Evolutionary conservation across 1,139 yeast genomes (phyloP), one percentile per base, ranked within the genome.

Genomic region (Blastobotrys proliferans): DNA sequence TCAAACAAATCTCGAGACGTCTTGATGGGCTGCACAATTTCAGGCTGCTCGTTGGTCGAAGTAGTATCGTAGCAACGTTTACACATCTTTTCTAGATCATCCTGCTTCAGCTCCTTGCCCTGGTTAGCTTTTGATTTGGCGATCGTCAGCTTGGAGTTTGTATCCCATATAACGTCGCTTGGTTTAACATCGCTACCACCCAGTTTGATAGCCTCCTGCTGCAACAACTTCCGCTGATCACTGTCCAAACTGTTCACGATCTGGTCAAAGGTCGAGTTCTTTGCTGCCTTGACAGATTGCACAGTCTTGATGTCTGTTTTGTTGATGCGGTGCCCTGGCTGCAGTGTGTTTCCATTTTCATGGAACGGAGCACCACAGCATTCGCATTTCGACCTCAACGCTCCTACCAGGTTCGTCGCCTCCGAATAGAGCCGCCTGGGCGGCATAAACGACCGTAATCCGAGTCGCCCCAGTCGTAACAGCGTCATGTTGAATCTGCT

Each of bases 321-420:
- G 31, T 37, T 30, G 13, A 38, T 42, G 20, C 28, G 24, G 14
- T 41, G 47, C 4, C 49, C 40, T 32, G 78, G 56, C 53, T 79
- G 0, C 83, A 83, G 1, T 70, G 66, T 22, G 55, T 51, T 0
- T 46, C 41, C 1, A 68, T 47, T 50, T 13, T 57, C 55, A 53
- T 80, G 85, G 18, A 79, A 63, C 17, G 61, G 59, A 6, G 77
- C 63, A 28, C 85, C 85, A 62, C 86, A 80, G 2, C 79, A 44
- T 25, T 42, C 46, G 36, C 58, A 54, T n/a, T n/a, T n/a, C n/a
- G n/a, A n/a, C n/a, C n/a, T n/a, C n/a, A n/a, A n/a, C n/a, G n/a
- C n/a, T n/a, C n/a, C n/a, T n/a, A n/a, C n/a, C n/a, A n/a, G n/a
- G n/a, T n/a, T n/a, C n/a, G n/a, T n/a, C n/a, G n/a, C n/a, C n/a